These are phyloP conservation scores for Nemania serpens DNA, from an alignment of 2,329 filamentous ascomycete genomes.

Conservation along the genomic window DNA sequence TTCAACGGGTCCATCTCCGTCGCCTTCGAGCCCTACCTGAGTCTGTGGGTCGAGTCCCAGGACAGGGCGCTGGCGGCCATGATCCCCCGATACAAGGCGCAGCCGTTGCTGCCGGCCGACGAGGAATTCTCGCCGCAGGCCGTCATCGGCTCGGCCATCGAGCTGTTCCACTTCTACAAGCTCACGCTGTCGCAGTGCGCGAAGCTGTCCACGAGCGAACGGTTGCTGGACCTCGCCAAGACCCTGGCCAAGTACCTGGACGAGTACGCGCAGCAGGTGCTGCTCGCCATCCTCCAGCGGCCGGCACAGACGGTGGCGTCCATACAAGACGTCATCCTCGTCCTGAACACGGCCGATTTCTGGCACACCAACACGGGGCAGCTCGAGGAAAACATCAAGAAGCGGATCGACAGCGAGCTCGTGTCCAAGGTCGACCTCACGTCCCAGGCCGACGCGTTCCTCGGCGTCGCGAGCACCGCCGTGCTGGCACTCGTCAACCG, in stretches of 20 bases:
- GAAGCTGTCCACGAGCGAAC: constrained; percentile 89
- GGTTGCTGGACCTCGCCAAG: constrained; percentile 80
- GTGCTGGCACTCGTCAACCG: constrained; percentile 82
- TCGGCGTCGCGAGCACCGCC: constrained; percentile 89
- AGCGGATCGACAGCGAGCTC: constrained; percentile 81
- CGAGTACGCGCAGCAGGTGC: constrained; percentile 90
- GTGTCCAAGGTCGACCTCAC: constrained; percentile 81
- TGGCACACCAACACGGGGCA: constrained; percentile 94
- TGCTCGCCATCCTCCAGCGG: constrained; percentile 70
- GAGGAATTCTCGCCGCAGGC: constrained; percentile 92
- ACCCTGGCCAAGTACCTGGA: constrained; percentile 93
- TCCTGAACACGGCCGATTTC: constrained; percentile 96
- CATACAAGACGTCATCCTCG: constrained; percentile 79
- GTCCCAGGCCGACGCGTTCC: constrained; percentile 90
- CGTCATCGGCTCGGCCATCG: constrained; percentile 91
- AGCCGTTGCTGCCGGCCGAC: constrained; percentile 78
- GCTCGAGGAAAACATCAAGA: constrained; percentile 91
- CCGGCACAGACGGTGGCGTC: constrained; percentile 58
- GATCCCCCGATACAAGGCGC: constrained; percentile 84
- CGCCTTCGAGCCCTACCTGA: constrained; percentile 96
- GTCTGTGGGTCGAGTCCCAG: constrained; percentile 95
- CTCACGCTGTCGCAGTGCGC: constrained; percentile 91
- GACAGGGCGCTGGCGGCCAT: constrained; percentile 83
- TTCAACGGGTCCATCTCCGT: constrained; percentile 94
- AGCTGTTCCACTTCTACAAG: constrained; percentile 97